Conservation (phyloP, 768 basidiomycete species). For the Mycena chlorophos region DNA sequence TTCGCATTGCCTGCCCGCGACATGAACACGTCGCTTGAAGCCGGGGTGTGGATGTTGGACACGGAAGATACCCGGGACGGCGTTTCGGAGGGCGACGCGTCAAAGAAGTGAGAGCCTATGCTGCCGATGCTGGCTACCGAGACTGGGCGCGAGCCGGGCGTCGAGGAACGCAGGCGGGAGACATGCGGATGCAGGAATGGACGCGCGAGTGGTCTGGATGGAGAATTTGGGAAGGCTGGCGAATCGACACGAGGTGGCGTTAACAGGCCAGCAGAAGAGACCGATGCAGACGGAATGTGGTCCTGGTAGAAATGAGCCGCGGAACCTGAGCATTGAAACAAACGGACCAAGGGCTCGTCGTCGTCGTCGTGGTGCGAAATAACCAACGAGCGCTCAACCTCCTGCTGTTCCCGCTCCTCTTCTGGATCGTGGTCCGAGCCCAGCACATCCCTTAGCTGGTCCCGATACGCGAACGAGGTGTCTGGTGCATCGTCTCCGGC, state of each 20-base stretch:
- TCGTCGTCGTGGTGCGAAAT: slow-evolving; percentile 30
- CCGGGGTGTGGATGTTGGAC: slow-evolving; percentile 44
- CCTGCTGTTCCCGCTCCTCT: slow-evolving; percentile 40
- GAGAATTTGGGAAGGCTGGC: slow-evolving; percentile 33
- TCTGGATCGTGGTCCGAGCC: slow-evolving; percentile 61
- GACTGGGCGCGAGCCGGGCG: slow-evolving; percentile 46
- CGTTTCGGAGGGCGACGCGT: too few relatives aligned
- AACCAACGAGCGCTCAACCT: slow-evolving; percentile 48
- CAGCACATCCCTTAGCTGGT: slow-evolving; percentile 71
- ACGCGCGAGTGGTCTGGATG: slow-evolving; percentile 42
- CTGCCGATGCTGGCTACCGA: slow-evolving; percentile 46
- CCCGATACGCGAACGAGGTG: slow-evolving; percentile 55
- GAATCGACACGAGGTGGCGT: slow-evolving; percentile 43
- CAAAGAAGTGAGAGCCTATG: slow-evolving; percentile 43
- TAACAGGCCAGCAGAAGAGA: slow-evolving; percentile 36
- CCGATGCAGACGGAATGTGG: slow-evolving; percentile 39
- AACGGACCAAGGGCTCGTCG: slow-evolving; percentile 32
- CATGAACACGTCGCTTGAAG: slow-evolving; percentile 27
- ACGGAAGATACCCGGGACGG: slow-evolving; percentile 62
- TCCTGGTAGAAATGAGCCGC: slow-evolving; percentile 25
- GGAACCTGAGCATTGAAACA: neutral
- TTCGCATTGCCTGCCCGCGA: slow-evolving; percentile 21
- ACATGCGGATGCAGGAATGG: slow-evolving; percentile 73
- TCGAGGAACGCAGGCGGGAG: slow-evolving; percentile 75
- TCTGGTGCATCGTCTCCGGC: slow-evolving; percentile 63